phyloP scores from a whole-genome alignment of 2,329 filamentous ascomycete species.

The Fonsecaea pedrosoi region DNA sequence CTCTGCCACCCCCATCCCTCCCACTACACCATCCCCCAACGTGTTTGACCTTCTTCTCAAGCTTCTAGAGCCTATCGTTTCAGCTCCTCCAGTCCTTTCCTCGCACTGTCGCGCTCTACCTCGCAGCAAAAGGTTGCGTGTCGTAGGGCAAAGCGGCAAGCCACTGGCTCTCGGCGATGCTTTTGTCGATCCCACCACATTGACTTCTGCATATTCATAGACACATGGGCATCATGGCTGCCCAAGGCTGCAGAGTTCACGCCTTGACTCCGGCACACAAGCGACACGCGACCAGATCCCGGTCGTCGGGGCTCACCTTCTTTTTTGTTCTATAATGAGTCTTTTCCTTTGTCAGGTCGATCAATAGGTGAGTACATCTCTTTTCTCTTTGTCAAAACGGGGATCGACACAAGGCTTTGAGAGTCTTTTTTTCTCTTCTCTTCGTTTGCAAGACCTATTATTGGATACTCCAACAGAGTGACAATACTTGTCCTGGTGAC shows the following conservation, averaged over 20 bases:
- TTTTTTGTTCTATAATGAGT: constrained; percentile 27
- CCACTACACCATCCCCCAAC: constrained; percentile 9
- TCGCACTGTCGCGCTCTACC: constrained; percentile 19
- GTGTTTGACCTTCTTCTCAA: constrained; percentile 22
- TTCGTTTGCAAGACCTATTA: constrained; percentile 30
- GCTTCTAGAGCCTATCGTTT: constrained; percentile 32
- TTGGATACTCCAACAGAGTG: constrained; percentile 20
- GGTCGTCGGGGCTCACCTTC: background rate
- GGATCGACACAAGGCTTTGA: constrained; percentile 14
- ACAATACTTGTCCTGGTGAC: constrained; percentile 23
- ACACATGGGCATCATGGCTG: constrained; percentile 12
- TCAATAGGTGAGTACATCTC: constrained; percentile 21
- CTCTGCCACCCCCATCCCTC: constrained; percentile 27
- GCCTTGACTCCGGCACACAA: constrained; percentile 6
- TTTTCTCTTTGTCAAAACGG: constrained; percentile 28
- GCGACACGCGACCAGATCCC: constrained; percentile 17
- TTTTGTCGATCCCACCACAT: constrained; percentile 18
- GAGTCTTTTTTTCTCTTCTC: constrained; percentile 26
- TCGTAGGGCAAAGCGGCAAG: constrained; percentile 26
- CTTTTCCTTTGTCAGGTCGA: constrained; percentile 28
- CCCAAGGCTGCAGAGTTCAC: constrained; percentile 21
- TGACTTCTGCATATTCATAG: constrained; percentile 21
- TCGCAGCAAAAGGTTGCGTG: constrained; percentile 28
- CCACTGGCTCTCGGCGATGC: constrained; percentile 38
- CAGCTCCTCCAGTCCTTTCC: constrained; percentile 19